Conservation (phyloP, 345 rosid species). For the Gossypium sturtianum region DNA sequence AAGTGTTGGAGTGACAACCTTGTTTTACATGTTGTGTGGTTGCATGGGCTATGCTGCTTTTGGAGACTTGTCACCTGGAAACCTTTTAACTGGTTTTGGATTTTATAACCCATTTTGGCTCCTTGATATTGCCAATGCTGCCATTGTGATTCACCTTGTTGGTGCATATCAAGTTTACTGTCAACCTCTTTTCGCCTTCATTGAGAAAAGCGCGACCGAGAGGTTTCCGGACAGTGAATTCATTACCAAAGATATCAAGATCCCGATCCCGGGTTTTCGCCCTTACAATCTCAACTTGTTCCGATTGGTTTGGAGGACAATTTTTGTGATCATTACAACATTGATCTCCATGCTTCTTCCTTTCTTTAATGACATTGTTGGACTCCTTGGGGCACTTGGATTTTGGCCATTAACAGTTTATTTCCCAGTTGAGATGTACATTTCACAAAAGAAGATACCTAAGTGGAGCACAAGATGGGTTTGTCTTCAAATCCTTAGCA, state of each 20-base stretch:
- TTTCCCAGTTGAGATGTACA: slow-evolving; percentile 90
- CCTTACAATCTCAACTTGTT: slow-evolving; percentile 57
- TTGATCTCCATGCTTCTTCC: slow-evolving; percentile 82
- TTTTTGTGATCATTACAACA: slow-evolving; percentile 63
- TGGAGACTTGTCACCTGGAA: slow-evolving; percentile 76
- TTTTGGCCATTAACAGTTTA: slow-evolving; percentile 93
- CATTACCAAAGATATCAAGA: slow-evolving; percentile 44
- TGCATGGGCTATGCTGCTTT: slow-evolving; percentile 86
- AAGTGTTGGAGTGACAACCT: slow-evolving; percentile 68
- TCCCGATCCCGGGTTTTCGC: slow-evolving; percentile 43
- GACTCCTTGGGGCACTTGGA: slow-evolving; percentile 82
- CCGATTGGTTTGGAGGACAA: slow-evolving; percentile 80
- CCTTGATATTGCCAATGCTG: slow-evolving; percentile 78
- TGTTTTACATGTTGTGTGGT: slow-evolving; percentile 90
- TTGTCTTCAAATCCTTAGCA: slow-evolving; percentile 62
- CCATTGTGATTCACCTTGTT: slow-evolving; percentile 73
- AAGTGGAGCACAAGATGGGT: slow-evolving; percentile 82
- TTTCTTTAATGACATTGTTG: slow-evolving; percentile 75
- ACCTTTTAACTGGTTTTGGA: slow-evolving; percentile 76
- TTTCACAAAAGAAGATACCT: slow-evolving; percentile 54
- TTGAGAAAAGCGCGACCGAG: slow-evolving; percentile 48
- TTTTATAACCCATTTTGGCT: slow-evolving; percentile 84
- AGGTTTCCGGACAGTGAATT: slow-evolving; percentile 57
- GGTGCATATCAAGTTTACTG: slow-evolving; percentile 94
- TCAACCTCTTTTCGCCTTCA: slow-evolving; percentile 78